Conservation (phyloP, 1,284 basidiomycete genomes). For the Tausonia pullulans region DNA sequence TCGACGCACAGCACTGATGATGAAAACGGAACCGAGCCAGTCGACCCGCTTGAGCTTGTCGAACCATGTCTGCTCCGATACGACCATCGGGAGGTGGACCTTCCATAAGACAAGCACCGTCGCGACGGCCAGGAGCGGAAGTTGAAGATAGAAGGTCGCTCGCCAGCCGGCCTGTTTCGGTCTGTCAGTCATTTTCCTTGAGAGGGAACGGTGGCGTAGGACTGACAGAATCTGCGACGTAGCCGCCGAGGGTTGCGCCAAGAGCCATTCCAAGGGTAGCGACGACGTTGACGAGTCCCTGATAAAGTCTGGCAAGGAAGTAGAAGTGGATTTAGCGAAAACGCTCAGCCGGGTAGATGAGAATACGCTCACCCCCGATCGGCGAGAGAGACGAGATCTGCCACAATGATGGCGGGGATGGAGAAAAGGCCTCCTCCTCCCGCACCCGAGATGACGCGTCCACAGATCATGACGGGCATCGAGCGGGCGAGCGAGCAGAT, state of each 20-base stretch:
- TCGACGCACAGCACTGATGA: conserved; percentile 23
- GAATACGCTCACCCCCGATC: conserved; percentile 20
- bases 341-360: conserved; percentile 22
- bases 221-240: conserved; percentile 18
- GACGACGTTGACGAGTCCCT: conserved; percentile 23
- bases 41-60: conserved; percentile 24
- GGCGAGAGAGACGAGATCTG: conserved; percentile 25
- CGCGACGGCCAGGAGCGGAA: conserved; percentile 21
- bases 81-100: conserved; percentile 20
- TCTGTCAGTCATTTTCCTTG: background rate
- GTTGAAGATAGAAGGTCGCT: conserved; percentile 19
- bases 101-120: conserved; percentile 21
- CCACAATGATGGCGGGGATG: conserved; percentile 21
- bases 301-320: background rate
- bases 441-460: conserved; percentile 22
- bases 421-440: conserved; percentile 26
- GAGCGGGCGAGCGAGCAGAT: conserved; percentile 22
- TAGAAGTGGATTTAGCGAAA: background rate
- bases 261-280: conserved; percentile 22
- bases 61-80: conserved; percentile 18
- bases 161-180: background rate
- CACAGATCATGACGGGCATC: conserved; percentile 21
- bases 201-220: background rate
- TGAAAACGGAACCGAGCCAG: conserved; percentile 22
- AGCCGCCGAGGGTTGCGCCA: conserved; percentile 24